Evolutionary conservation across 768 basidiomycete species (phyloP).

Genomic region (Leccinum subgranulosum): DNA sequence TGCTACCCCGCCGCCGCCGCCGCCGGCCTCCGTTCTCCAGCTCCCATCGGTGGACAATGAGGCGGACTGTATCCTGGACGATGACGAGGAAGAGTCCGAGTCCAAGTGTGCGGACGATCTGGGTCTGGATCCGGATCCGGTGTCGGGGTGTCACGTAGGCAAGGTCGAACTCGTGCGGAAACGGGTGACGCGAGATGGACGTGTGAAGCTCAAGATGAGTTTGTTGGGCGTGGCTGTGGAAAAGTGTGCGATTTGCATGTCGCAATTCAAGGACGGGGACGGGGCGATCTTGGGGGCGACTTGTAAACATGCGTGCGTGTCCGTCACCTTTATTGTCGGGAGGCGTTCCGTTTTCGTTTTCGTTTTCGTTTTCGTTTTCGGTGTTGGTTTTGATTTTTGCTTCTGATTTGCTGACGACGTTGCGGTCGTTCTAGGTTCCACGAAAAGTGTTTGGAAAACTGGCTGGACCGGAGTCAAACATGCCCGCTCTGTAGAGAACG

Average conservation of each 20-base stretch:
- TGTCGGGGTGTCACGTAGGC: conserved; percentile 33
- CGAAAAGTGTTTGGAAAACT: conserved; percentile 57
- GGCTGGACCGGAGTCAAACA: conserved; percentile 57
- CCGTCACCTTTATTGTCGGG: background rate
- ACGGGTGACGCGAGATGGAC: conserved; percentile 60
- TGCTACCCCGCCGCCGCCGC: conserved; percentile 28
- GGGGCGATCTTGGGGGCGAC: conserved; percentile 50
- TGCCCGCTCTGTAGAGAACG: conserved; percentile 64
- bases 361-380: background rate
- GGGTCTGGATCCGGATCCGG: background rate
- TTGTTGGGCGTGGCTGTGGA: conserved; percentile 62
- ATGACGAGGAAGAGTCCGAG: background rate
- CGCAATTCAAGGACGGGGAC: conserved; percentile 62
- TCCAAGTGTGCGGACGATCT: background rate
- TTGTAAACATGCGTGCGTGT: conserved; percentile 56
- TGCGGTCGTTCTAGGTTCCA: conserved; percentile 42
- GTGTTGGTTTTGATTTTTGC: no score
- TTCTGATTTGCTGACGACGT: background rate
- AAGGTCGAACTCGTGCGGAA: conserved; percentile 56
- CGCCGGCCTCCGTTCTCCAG: background rate
- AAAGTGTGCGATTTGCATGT: conserved; percentile 71
- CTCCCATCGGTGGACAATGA: conserved; percentile 5
- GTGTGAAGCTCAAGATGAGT: conserved; percentile 66
- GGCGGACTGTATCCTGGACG: conserved; percentile 1
- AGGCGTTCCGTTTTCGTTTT: background rate